Evolutionary conservation across 305 asterid genomes (phyloP), one percentile per base, ranked within the genome.

Genomic region (Fraxinus paxiana): DNA sequence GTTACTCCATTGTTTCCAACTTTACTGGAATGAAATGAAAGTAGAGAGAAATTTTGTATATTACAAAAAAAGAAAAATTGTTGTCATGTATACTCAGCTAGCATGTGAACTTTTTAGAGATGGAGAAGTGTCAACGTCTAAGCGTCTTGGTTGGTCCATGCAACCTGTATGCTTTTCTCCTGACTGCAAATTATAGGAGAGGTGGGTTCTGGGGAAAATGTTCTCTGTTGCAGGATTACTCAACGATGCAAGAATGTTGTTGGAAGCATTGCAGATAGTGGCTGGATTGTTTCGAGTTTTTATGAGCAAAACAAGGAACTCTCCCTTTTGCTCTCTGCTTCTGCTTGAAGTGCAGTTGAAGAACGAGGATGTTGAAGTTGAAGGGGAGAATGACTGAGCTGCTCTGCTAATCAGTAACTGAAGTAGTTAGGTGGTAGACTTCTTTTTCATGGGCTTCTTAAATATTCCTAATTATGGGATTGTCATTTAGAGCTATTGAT

Each of bases 21-120:
- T 33, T 69, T 69, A 74, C 80, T 51, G 35, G 72, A 51, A 75
- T 75, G 54, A 72, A 75, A 77, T 76, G 77, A 59, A 82, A 82
- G 79, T 77, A 82, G 13, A 74, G 76, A 67, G 75, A 67, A 84
- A 78, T 84, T 82, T 67, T 79, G 84, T 54, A 63, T 48, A 48
- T 76, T 46, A 31, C 46, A n/a, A 15, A 80, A 18, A 28, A 69
- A 26, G 38, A 17, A 24, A 26, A 20, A 26, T 3, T 26, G 41
- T 15, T 31, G 15, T 69, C 10, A 5, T 69, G 74, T 28, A 28
- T 67, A 4, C 73, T 22, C 73, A 10, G 73, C 37, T 67, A 28
- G 73, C 18, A 67, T 26, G 73, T 26, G 37, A 65, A 65, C 37
- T 67, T 12, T 28, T 24, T 67, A 24, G 37, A 28, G 37, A 28